Evolutionary conservation across 1,139 yeast genomes (phyloP).

Genomic region (Lodderomyces parapsilosis): DNA sequence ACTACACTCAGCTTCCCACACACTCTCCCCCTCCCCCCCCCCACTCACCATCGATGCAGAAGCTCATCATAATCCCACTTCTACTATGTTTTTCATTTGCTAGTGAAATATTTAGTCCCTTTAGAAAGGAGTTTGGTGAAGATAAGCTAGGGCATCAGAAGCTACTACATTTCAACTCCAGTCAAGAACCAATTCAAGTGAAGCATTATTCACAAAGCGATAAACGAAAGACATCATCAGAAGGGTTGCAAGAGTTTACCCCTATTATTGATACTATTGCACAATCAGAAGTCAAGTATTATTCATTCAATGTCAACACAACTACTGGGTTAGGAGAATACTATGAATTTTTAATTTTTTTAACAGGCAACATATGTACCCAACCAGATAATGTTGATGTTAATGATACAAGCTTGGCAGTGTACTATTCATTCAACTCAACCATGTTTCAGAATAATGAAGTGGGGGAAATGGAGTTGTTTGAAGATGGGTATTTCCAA

Average conservation of each 20-base stretch:
- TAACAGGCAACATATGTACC: slow-evolving; percentile 60
- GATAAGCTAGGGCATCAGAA: background rate
- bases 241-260: slow-evolving; percentile 42
- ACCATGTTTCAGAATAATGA: slow-evolving; percentile 33
- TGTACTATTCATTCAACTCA: slow-evolving; percentile 52
- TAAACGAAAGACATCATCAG: slow-evolving; percentile 9
- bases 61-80: background rate
- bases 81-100: slow-evolving; percentile 2
- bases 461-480: slow-evolving; percentile 30
- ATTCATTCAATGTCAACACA: slow-evolving; percentile 46
- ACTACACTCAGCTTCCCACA: too few relatives aligned
- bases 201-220: background rate
- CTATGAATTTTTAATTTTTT: slow-evolving; percentile 54
- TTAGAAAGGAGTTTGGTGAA: slow-evolving; percentile 3
- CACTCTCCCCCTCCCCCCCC: background rate
- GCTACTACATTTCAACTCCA: background rate
- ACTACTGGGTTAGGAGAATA: slow-evolving; percentile 46
- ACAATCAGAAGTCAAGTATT: slow-evolving; percentile 42
- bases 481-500: slow-evolving; percentile 53
- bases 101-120: background rate
- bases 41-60: background rate
- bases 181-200: background rate
- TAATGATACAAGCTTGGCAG: slow-evolving; percentile 40
- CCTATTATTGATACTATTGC: slow-evolving; percentile 41
- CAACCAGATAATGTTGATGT: slow-evolving; percentile 37